Conservation (phyloP, 2,329 filamentous ascomycete species). For the Cladobotryum protrusum region DNA sequence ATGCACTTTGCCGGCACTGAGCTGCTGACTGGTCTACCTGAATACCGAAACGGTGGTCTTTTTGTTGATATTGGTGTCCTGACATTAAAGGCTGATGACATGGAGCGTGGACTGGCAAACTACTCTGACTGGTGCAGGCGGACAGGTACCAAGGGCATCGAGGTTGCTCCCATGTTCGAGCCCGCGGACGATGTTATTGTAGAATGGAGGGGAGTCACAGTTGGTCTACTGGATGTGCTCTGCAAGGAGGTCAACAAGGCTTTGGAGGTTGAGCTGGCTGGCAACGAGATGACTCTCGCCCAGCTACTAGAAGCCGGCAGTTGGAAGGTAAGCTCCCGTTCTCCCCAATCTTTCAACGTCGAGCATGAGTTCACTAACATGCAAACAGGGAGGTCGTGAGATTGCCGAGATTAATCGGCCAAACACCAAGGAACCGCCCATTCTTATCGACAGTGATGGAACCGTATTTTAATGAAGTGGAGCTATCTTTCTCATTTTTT, state of each 20-base stretch:
- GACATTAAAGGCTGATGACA: constrained; percentile 64
- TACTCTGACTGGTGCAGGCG: constrained; percentile 62
- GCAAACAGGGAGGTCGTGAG: constrained; percentile 72
- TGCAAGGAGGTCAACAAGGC: constrained; percentile 52
- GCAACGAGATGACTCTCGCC: constrained; percentile 67
- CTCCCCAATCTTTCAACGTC: neutral
- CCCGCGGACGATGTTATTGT: constrained; percentile 56
- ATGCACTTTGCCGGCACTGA: constrained; percentile 77
- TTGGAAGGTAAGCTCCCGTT: constrained; percentile 71
- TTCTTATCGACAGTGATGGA: constrained; percentile 92
- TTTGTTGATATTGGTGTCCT: constrained; percentile 80
- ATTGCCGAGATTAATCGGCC: constrained; percentile 92
- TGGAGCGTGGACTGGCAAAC: constrained; percentile 60
- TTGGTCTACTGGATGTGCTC: constrained; percentile 53
- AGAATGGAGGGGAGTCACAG: constrained; percentile 59
- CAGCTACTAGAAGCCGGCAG: constrained; percentile 94
- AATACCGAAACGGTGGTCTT: constrained; percentile 87
- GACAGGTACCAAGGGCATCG: constrained; percentile 56
- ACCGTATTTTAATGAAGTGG: constrained; percentile 69
- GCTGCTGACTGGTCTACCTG: constrained; percentile 78
- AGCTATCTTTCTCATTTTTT: neutral
- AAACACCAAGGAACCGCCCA: constrained; percentile 93
- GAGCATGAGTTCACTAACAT: neutral
- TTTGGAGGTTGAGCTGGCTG: constrained; percentile 58
- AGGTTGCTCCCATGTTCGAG: constrained; percentile 54